phyloP scores from a whole-genome alignment of 495 filamentous ascomycete species.

The Platismatia glauca region DNA sequence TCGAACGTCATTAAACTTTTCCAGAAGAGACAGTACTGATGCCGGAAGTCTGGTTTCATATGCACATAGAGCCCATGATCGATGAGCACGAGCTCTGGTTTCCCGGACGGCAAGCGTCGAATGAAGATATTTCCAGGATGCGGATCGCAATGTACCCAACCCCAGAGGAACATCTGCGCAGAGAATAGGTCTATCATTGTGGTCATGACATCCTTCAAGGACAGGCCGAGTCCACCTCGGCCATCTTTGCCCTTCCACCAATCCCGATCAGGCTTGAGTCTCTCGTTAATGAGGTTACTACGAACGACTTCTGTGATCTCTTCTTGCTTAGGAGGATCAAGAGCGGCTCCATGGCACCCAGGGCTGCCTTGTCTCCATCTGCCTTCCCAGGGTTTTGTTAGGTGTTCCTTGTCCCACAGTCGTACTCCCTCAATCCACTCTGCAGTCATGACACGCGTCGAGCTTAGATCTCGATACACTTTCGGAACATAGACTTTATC shows the following conservation, averaged over 20 bases:
- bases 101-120: conserved; percentile 68
- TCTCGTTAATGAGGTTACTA: conserved; percentile 38
- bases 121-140: conserved; percentile 98
- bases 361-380: conserved; percentile 66
- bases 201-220: conserved; percentile 78
- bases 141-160: conserved; percentile 87
- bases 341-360: conserved; percentile 59
- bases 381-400: conserved; percentile 66
- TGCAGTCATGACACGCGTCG: conserved; percentile 79
- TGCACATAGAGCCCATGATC: conserved; percentile 94
- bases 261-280: conserved; percentile 69
- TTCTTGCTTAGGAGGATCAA: conserved; percentile 42
- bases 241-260: conserved; percentile 64
- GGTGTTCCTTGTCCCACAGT: conserved; percentile 77
- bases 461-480: conserved; percentile 73
- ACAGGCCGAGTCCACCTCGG: conserved; percentile 72
- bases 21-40: conserved; percentile 90
- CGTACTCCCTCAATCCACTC: conserved; percentile 96
- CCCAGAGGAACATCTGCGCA: conserved; percentile 95
- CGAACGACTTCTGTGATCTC: conserved; percentile 34
- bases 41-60: conserved; percentile 74
- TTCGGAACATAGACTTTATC: conserved; percentile 80
- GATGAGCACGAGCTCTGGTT: conserved; percentile 85
- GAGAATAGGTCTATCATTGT: conserved; percentile 93
- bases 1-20: conserved; percentile 88